Base-by-base conservation (phyloP, 495 filamentous ascomycete species). In the Chaetomium tenue region DNA sequence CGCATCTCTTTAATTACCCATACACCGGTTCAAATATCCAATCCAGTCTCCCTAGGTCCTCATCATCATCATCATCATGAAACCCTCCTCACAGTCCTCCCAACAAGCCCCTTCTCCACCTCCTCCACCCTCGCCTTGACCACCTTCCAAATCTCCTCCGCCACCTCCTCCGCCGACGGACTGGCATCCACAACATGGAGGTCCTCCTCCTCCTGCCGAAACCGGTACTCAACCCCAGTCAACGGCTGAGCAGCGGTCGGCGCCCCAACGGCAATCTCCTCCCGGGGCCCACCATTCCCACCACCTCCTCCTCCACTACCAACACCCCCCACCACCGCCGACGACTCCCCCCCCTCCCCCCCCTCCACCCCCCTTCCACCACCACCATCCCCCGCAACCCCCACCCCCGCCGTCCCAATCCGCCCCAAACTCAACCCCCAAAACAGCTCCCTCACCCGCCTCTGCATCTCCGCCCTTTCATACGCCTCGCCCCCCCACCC, bases 401-500 rank as follows among this genome's bases (percentile, higher is more conserved):
- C 33, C 33, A 37, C 33, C 3, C 1, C 33, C 3, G 58, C 72
- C 53, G 65, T 74, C 52, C 70, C 75, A 5, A 81, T 75, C 67
- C 76, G 72, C 18, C 80, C 79, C 75, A 81, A 73, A 55, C 75
- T 77, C 56, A 86, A 61, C 1, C 77, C 79, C 74, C 80, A 79
- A 69, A 97, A 98, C 40, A 93, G 68, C 64, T 88, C 83, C 42
- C 91, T 79, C 40, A 98, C 94, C 28, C 86, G 84, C 40, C 79
- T 80, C 74, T 98, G 94, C 87, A 97, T 90, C 68, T 89, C 82
- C 59, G 81, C 83, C 71, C 86, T 90, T 76, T 98, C 94, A 71
- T 98, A 98, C 58, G 90, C 83, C 78, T 98, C 94, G 11, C 81
- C 82, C 1, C 94, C 94, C 77, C 88, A 98, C 0, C 91, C 94